Conservation (phyloP, 495 filamentous ascomycete genomes). For the Trypethelium eluteriae region DNA sequence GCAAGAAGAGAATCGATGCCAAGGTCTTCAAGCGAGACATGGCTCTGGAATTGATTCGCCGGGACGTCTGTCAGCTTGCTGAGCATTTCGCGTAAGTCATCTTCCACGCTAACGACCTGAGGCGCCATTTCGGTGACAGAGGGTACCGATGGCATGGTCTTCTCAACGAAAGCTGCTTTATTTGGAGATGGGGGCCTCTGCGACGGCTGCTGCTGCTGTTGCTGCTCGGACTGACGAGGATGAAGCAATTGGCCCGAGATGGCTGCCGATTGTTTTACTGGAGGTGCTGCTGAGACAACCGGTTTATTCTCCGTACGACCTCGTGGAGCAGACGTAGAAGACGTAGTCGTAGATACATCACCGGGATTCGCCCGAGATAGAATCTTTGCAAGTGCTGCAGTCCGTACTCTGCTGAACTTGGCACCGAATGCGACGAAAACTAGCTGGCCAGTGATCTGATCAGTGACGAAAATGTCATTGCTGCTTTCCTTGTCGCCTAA, state of each 20-base stretch:
- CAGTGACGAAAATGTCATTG: not conserved
- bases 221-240: not conserved
- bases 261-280: not conserved
- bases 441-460: not conserved
- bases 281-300: not conserved
- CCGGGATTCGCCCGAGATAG: not conserved
- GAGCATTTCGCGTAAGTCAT: not conserved
- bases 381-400: not conserved
- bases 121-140: not conserved
- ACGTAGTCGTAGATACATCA: not conserved
- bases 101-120: not conserved
- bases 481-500: not conserved
- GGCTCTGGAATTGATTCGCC: not conserved
- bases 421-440: not conserved
- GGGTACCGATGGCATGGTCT: not conserved
- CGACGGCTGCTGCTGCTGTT: not conserved
- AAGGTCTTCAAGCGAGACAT: not conserved
- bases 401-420: not conserved
- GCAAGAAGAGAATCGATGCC: constrained; percentile 3
- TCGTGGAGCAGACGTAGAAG: not conserved
- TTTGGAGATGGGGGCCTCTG: not conserved
- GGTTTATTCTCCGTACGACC: not conserved
- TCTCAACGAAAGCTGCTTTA: not conserved
- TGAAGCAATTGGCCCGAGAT: not conserved
- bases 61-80: not conserved